Evolutionary conservation across 495 filamentous ascomycete genomes (phyloP), one percentile per base, ranked within the genome.

Genomic region (Xylaria sp.): DNA sequence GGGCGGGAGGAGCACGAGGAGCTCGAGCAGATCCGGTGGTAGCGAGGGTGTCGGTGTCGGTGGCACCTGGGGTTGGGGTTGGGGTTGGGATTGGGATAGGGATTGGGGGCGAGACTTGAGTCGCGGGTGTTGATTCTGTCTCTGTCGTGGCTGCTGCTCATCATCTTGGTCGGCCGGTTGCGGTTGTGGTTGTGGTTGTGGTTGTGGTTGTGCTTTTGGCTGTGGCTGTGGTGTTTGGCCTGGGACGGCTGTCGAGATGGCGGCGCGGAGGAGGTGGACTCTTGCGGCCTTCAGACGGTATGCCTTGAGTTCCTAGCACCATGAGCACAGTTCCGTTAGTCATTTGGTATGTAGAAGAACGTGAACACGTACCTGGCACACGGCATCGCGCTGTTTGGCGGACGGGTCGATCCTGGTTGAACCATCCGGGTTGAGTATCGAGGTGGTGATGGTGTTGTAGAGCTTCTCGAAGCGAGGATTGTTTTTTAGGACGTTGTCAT

Each of bases 391-490:
- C 69, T 86, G 84, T 53, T 89, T 87, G 50, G 85, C 84, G 5
- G 82, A 77, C 63, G 83, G 79, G 68, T 88, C 80, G 43, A 67
- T 69, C 73, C 85, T 87, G 0, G 89, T 91, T 17, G 89, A 90
- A 17, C 86, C 89, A 84, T 91, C 86, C 0, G 85, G 78, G 68
- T 90, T 89, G 31, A 93, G 81, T 9, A 91, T 76, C 0, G 80
- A 84, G 1, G 81, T 85, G 0, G 89, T 89, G 8, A 93, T 74
- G 21, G 85, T 87, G 21, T 87, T 84, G 76, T 92, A 89, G 0
- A 93, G 82, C 35, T 80, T 82, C 63, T 89, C 88, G 72, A 93
- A 93, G 57, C 89, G 83, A 29, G 89, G 89, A 68, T 92, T 92
- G 35, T 82, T 83, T 61, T 87, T 81, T 2, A 93, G 80, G 58